Conservation (phyloP, 2,329 filamentous ascomycete genomes). For the Stagonosporopsis chrysanthemi region DNA sequence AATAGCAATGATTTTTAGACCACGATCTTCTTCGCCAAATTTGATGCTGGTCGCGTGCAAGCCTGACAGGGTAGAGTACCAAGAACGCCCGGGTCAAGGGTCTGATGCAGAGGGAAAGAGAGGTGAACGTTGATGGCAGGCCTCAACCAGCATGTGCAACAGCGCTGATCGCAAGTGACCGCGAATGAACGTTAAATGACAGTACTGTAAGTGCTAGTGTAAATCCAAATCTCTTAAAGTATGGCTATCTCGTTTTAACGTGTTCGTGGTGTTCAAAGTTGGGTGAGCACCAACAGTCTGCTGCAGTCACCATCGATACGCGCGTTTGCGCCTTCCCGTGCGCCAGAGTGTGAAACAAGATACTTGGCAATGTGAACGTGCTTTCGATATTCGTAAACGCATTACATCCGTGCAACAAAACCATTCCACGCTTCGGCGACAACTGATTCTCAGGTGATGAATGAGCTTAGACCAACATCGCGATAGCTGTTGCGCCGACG, state of each 20-base stretch:
- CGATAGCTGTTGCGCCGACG: neutral
- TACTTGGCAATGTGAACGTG: neutral
- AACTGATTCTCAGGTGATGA: neutral
- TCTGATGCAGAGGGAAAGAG: neutral
- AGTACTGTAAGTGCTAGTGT: neutral
- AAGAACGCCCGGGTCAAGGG: neutral
- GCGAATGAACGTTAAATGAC: neutral
- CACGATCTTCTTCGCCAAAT: neutral
- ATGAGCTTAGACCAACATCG: neutral
- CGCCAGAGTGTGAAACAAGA: neutral
- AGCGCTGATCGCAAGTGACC: neutral
- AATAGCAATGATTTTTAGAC: neutral
- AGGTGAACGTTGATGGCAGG: neutral
- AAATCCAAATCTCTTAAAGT: neutral
- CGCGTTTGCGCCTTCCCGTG: conserved; percentile 1
- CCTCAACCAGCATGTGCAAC: neutral
- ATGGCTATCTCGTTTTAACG: neutral
- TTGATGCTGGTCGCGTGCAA: neutral
- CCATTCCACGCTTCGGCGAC: neutral
- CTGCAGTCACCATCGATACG: neutral
- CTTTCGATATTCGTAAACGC: neutral
- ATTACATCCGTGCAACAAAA: neutral
- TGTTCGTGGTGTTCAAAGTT: neutral
- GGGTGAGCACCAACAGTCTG: conserved; percentile 1
- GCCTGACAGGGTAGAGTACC: neutral